These are phyloP conservation scores for Alloteropsis semialata DNA, from an alignment of 176 grass and related monocot genomes.

Conservation along the genomic window DNA sequence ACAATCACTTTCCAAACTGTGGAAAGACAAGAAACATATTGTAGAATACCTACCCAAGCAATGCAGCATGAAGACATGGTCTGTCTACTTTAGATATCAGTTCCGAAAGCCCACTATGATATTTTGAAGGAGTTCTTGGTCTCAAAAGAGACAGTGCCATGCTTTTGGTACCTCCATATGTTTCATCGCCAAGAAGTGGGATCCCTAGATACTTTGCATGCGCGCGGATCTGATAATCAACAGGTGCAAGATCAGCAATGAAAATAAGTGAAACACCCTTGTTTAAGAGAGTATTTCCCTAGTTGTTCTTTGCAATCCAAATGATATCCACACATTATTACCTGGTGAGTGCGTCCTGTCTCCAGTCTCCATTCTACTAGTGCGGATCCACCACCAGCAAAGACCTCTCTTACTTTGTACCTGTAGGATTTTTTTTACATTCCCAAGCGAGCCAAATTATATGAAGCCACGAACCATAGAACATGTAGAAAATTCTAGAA, in stretches of 20 bases:
- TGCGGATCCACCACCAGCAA: slow-evolving; percentile 66
- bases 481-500: background rate
- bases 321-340: slow-evolving; percentile 18
- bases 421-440: slow-evolving; percentile 32
- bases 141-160: slow-evolving; percentile 72
- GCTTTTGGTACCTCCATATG: slow-evolving; percentile 86
- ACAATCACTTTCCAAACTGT: background rate
- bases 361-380: slow-evolving; percentile 91
- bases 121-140: slow-evolving; percentile 47
- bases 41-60: slow-evolving; percentile 60
- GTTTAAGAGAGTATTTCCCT: background rate
- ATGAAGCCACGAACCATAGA: background rate
- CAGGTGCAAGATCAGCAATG: background rate
- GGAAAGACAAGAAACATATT: slow-evolving; percentile 16
- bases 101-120: slow-evolving; percentile 43
- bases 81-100: slow-evolving; percentile 63
- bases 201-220: slow-evolving; percentile 86
- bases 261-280: background rate
- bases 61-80: slow-evolving; percentile 88
- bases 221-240: slow-evolving; percentile 63
- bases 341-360: slow-evolving; percentile 92
- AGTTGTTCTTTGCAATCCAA: slow-evolving; percentile 7
- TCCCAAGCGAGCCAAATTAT: background rate
- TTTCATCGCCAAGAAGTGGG: slow-evolving; percentile 84
- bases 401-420: slow-evolving; percentile 81